Percentiles rank a stretch among this genome's conserved stretches.
Conservation (phyloP, 2,329 filamentous ascomycete genomes). For the Rhynchosporium graminicola region DNA sequence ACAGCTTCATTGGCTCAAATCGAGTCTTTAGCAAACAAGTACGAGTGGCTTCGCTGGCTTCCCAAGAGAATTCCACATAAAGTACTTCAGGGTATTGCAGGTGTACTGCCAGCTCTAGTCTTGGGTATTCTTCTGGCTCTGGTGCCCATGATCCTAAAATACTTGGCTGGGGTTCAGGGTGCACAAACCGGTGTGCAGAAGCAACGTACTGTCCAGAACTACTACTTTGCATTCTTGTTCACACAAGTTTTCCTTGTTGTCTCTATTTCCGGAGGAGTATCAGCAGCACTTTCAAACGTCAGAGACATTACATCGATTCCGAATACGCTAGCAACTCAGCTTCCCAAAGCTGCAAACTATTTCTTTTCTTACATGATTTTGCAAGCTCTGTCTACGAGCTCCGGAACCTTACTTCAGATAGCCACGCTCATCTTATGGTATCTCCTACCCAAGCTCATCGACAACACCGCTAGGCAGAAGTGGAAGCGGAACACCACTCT, state of each 20-base stretch:
- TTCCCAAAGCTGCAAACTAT: conserved; percentile 89
- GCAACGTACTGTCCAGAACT: conserved; percentile 82
- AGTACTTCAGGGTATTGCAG: conserved; percentile 67
- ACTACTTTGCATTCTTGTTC: conserved; percentile 93
- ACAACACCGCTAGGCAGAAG: conserved; percentile 80
- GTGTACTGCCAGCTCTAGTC: conserved; percentile 79
- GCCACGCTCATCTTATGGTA: conserved; percentile 80
- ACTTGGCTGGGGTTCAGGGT: conserved; percentile 73
- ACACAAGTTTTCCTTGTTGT: conserved; percentile 94
- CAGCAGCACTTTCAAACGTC: conserved; percentile 57
- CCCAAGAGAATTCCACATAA: conserved; percentile 60
- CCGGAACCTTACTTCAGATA: conserved; percentile 83
- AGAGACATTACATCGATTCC: conserved; percentile 64
- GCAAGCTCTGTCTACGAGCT: conserved; percentile 87
- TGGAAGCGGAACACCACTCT: conserved; percentile 82
- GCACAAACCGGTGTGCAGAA: conserved; percentile 79
- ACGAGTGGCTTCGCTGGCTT: conserved; percentile 72
- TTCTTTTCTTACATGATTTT: conserved; percentile 99
- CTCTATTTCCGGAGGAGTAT: conserved; percentile 76
- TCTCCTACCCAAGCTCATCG: conserved; percentile 74
- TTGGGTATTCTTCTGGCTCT: conserved; percentile 78
- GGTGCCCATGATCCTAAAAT: conserved; percentile 75
- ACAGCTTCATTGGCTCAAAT: conserved; percentile 82
- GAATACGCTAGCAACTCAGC: conserved; percentile 69
- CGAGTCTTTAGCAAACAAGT: conserved; percentile 63